phyloP scores from a whole-genome alignment of 2,329 filamentous ascomycete genomes.

The Xylariaceae sp. region DNA sequence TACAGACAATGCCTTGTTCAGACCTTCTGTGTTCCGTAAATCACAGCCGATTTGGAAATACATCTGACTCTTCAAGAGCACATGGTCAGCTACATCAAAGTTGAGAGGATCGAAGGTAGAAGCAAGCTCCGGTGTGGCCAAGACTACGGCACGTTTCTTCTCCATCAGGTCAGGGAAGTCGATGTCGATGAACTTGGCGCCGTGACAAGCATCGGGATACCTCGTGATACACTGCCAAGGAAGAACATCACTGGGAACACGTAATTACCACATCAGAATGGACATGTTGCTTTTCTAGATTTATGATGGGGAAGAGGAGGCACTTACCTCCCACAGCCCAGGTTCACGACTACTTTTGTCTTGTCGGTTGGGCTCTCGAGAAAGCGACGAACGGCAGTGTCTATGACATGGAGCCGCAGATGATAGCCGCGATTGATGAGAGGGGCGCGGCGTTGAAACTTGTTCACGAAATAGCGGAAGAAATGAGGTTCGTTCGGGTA shows the following conservation, averaged over 20 bases:
- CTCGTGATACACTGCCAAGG: slow-evolving; percentile 77
- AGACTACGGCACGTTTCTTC: slow-evolving; percentile 67
- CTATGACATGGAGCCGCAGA: slow-evolving; percentile 78
- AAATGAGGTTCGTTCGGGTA: slow-evolving; percentile 73
- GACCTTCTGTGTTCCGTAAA: slow-evolving; percentile 59
- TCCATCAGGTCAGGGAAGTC: slow-evolving; percentile 79
- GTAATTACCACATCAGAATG: slow-evolving; percentile 6
- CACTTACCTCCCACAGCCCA: slow-evolving; percentile 84
- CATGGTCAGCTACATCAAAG: slow-evolving; percentile 35
- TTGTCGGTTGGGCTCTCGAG: slow-evolving; percentile 49
- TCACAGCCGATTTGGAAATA: slow-evolving; percentile 83
- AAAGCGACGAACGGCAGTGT: slow-evolving; percentile 70
- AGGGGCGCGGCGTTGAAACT: slow-evolving; percentile 77
- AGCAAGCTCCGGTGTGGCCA: slow-evolving; percentile 57
- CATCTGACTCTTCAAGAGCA: slow-evolving; percentile 61
- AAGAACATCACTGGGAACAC: slow-evolving; percentile 70
- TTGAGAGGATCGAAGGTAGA: slow-evolving; percentile 44
- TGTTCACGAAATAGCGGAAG: slow-evolving; percentile 83
- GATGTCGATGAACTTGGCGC: slow-evolving; percentile 73
- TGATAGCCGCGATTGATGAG: slow-evolving; percentile 89
- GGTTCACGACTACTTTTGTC: slow-evolving; percentile 74
- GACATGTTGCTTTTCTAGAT: slow-evolving; percentile 1
- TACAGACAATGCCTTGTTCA: slow-evolving; percentile 56
- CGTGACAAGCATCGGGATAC: slow-evolving; percentile 54
- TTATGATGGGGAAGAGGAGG: slow-evolving; percentile 5